phyloP scores from a whole-genome alignment of 225 moss, liverwort and hornwort species.

The Polytrichum commune region DNA sequence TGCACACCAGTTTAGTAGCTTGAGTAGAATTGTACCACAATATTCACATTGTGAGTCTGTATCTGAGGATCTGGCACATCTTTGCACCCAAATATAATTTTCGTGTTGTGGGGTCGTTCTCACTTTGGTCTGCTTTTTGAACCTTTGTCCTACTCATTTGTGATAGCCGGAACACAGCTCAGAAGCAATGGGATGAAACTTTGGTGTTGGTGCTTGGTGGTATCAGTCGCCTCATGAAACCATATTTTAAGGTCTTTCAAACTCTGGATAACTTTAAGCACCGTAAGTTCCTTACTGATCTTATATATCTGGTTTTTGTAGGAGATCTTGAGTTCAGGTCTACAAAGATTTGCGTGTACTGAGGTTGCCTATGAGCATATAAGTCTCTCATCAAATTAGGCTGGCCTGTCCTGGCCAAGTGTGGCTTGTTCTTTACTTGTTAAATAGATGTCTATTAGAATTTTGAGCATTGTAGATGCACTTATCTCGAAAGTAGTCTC shows the following conservation, averaged over 20 bases:
- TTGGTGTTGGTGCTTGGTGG: conserved; percentile 88
- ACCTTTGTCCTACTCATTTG: conserved; percentile 12
- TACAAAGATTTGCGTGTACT: background rate
- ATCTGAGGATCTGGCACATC: no score
- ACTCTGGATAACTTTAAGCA: conserved; percentile 67
- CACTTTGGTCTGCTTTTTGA: background rate
- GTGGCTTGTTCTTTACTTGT: no score
- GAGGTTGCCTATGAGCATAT: no score
- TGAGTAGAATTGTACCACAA: no score
- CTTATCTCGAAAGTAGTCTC: no score
- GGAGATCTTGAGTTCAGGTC: background rate
- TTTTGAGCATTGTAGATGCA: no score
- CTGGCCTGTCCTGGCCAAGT: no score
- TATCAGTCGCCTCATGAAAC: conserved; percentile 77
- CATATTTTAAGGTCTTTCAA: conserved; percentile 78
- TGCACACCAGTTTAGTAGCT: background rate
- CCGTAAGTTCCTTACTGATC: conserved; percentile 36
- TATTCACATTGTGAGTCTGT: no score
- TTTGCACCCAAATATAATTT: background rate
- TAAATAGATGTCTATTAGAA: no score
- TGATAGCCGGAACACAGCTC: conserved; percentile 95
- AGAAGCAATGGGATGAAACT: conserved; percentile 99
- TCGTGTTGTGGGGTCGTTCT: background rate
- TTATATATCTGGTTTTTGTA: background rate
- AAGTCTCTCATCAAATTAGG: no score